A percentile compares a stretch with the other conserved stretches of the same genome.
phyloP scores from a whole-genome alignment of 257 asterid species.

The Solanum arcanum region DNA sequence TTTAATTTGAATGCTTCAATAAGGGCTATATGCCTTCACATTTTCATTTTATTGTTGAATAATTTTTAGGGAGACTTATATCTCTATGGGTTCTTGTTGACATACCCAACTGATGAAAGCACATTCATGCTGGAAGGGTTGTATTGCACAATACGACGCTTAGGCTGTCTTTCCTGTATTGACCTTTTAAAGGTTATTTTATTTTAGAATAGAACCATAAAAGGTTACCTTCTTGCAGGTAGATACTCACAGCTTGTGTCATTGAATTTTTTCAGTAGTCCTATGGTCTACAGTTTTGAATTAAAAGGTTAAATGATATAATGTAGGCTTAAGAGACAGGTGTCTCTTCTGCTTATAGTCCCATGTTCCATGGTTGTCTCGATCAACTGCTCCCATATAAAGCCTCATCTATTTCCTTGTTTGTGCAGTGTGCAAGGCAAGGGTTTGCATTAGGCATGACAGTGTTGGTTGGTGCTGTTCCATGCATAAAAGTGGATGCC shows the following conservation, averaged over 20 bases:
- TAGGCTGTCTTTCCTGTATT: not conserved
- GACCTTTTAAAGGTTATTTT: not conserved
- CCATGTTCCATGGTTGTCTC: not conserved
- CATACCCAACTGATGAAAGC: not conserved
- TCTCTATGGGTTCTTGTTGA: not conserved
- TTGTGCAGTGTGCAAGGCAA: slow-evolving; percentile 87
- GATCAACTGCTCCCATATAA: not conserved
- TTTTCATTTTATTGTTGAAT: not conserved
- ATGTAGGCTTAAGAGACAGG: not conserved
- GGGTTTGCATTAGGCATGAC: slow-evolving; percentile 93
- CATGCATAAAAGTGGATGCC: slow-evolving; percentile 63
- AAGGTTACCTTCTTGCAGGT: not conserved
- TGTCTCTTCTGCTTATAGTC: not conserved
- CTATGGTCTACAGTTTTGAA: not conserved
- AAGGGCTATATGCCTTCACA: not conserved
- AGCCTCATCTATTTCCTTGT: not conserved
- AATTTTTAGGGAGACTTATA: not conserved
- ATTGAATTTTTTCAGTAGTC: not conserved
- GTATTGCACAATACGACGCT: not conserved
- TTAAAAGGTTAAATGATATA: not conserved
- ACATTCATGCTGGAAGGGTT: not conserved
- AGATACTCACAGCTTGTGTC: not conserved
- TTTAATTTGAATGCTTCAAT: not conserved
- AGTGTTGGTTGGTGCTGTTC: slow-evolving; percentile 50
- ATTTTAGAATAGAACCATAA: not conserved